These are phyloP conservation scores for Henckelia pumila DNA, from an alignment of 257 asterid species.

Conservation along the genomic window DNA sequence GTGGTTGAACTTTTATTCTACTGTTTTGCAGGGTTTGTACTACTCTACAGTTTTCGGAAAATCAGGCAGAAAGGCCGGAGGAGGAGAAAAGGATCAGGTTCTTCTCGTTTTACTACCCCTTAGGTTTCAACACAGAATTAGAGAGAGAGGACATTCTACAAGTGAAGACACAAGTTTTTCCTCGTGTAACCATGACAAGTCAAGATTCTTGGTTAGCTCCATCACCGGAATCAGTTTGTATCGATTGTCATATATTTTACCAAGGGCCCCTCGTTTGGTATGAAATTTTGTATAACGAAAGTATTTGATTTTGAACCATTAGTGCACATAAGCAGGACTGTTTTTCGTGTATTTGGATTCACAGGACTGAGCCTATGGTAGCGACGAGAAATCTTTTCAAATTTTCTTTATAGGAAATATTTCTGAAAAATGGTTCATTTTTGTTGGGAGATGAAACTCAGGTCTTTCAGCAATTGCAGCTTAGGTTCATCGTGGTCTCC, in stretches of 20 bases:
- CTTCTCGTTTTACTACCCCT: slow-evolving; percentile 52
- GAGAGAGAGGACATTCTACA: not conserved
- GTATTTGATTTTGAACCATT: too few relatives aligned
- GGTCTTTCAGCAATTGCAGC: not conserved
- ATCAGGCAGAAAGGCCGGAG: slow-evolving; percentile 77
- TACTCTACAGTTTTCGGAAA: slow-evolving; percentile 70
- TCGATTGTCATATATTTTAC: not conserved
- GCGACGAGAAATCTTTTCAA: not conserved
- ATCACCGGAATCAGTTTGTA: not conserved
- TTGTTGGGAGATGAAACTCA: not conserved
- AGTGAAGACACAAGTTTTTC: not conserved
- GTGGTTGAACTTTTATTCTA: slow-evolving; percentile 8
- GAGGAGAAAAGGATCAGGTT: slow-evolving; percentile 68
- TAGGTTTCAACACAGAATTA: slow-evolving; percentile 21
- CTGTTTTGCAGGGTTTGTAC: slow-evolving; percentile 54
- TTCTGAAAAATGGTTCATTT: not conserved
- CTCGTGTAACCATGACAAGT: not conserved
- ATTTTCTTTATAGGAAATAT: too few relatives aligned
- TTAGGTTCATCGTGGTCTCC: not conserved
- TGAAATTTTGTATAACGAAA: not conserved
- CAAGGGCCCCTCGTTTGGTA: not conserved
- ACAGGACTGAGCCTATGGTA: not conserved
- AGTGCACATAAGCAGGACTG: not conserved
- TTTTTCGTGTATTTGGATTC: too few relatives aligned
- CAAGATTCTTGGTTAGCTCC: not conserved